phyloP scores from a whole-genome alignment of 306 rosid genomes.

The Citrullus colocynthis region DNA sequence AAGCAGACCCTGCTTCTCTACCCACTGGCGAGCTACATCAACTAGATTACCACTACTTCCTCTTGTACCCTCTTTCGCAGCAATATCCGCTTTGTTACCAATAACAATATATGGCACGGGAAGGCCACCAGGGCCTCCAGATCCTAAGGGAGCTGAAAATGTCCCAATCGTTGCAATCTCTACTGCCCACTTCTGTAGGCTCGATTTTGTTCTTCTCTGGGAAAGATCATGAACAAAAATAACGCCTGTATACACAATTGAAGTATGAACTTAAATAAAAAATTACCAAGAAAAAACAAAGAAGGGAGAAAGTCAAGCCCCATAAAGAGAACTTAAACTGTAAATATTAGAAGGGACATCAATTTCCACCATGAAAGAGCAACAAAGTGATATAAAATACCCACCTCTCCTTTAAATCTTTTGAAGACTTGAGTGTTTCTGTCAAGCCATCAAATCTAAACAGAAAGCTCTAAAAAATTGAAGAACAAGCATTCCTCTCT shows the following conservation, averaged over 20 bases:
- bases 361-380: neutral
- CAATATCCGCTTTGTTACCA: slow-evolving; percentile 93
- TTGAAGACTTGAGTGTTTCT: neutral
- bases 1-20: slow-evolving; percentile 96
- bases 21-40: slow-evolving; percentile 98
- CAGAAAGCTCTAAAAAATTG: neutral
- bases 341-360: neutral
- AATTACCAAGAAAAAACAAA: neutral
- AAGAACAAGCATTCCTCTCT: neutral
- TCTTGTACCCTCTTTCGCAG: slow-evolving; percentile 78
- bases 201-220: slow-evolving; percentile 83
- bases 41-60: slow-evolving; percentile 98
- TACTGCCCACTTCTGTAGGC: slow-evolving; percentile 92
- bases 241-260: slow-evolving; percentile 57
- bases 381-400: neutral
- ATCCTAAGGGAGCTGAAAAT: slow-evolving; percentile 90
- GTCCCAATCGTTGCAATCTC: slow-evolving; percentile 86
- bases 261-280: neutral
- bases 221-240: slow-evolving; percentile 98
- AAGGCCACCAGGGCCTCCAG: slow-evolving; percentile 94
- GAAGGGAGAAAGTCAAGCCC: neutral
- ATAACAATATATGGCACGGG: slow-evolving; percentile 85
- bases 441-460: neutral
- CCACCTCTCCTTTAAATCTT: neutral
- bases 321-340: neutral